phyloP scores from a whole-genome alignment of 2,329 filamentous ascomycete genomes.

The Neofusicoccum umdonicola region DNA sequence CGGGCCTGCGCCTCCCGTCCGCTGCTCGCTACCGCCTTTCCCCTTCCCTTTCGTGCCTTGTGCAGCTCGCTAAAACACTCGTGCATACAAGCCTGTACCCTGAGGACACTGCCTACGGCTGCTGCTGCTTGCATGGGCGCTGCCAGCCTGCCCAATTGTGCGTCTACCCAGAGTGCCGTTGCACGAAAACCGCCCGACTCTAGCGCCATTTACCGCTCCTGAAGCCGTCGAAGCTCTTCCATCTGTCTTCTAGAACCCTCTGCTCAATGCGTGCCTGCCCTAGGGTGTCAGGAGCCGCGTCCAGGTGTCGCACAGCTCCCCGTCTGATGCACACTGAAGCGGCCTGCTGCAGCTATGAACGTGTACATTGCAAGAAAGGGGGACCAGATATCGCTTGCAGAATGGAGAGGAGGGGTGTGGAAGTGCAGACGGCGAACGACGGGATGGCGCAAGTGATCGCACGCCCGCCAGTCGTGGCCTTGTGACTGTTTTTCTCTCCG shows the following conservation, averaged over 20 bases:
- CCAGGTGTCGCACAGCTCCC: background rate
- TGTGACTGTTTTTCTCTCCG: background rate
- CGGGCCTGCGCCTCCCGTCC: background rate
- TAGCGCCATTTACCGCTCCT: background rate
- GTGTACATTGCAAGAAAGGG: background rate
- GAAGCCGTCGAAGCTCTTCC: background rate
- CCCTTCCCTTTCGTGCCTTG: background rate
- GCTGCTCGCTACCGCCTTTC: background rate
- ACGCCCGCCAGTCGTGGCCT: background rate
- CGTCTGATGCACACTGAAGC: background rate
- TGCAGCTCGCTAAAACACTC: constrained; percentile 7
- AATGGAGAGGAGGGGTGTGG: background rate
- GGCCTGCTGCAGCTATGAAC: background rate
- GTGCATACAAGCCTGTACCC: constrained; percentile 9
- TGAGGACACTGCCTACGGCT: background rate
- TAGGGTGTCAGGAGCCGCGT: constrained; percentile 1
- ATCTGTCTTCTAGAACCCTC: constrained; percentile 10
- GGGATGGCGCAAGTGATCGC: background rate
- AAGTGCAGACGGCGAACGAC: background rate
- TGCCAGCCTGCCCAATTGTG: constrained; percentile 8
- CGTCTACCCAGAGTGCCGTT: background rate
- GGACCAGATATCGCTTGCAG: background rate
- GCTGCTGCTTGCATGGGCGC: background rate
- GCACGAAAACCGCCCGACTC: background rate
- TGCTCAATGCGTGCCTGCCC: background rate